Evolutionary conservation across 306 rosid species (phyloP).

Genomic region (Rosa persica): DNA sequence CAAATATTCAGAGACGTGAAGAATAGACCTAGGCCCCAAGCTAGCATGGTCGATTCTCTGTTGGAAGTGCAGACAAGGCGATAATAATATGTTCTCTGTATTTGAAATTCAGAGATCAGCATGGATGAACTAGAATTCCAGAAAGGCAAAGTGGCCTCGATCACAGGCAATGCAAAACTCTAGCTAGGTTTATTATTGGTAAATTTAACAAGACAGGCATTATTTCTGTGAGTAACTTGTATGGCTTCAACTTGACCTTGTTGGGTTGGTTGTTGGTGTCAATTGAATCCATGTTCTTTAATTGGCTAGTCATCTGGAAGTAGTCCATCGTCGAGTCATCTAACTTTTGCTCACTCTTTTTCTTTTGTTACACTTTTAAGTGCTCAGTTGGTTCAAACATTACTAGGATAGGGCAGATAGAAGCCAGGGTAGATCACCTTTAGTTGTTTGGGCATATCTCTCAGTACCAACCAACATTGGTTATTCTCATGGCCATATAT

Average conservation of each 20-base stretch:
- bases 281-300: conserved; percentile 8
- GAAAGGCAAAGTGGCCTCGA: not conserved
- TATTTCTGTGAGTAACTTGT: not conserved
- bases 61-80: not conserved
- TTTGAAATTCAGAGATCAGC: not conserved
- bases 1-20: not conserved
- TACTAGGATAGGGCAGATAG: not conserved
- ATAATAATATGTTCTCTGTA: not conserved
- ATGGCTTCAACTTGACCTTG: conserved; percentile 1
- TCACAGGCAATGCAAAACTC: not conserved
- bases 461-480: not conserved
- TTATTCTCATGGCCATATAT: not conserved
- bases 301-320: not conserved
- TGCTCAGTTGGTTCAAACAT: not conserved
- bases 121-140: not conserved
- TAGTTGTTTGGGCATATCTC: not conserved
- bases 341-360: not conserved
- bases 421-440: not conserved
- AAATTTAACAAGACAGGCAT: not conserved
- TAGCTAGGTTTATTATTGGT: not conserved
- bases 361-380: not conserved
- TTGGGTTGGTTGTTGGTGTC: conserved; percentile 1
- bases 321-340: not conserved
- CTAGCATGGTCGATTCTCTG: not conserved
- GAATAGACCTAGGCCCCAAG: not conserved